Conservation (phyloP, 352 stramenopile species). For the Phytopythium boreale region DNA sequence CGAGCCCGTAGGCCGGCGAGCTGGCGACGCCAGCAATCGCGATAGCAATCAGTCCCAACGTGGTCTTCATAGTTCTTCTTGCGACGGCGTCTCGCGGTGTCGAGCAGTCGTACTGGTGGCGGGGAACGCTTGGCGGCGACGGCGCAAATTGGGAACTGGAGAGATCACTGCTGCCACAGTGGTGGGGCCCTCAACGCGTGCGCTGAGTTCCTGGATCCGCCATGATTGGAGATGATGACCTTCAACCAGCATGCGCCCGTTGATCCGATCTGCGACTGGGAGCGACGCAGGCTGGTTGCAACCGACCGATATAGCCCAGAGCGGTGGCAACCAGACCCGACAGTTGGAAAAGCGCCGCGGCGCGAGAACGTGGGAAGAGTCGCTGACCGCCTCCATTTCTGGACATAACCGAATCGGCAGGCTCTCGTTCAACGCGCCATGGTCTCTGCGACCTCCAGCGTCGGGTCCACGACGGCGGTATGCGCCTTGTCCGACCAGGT, state of each 20-base stretch:
- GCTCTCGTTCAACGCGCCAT: conserved; percentile 18
- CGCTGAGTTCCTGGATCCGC: neutral
- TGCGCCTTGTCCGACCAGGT: conserved; percentile 78
- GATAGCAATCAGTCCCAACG: neutral
- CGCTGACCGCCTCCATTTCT: conserved; percentile 3
- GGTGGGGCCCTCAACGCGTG: neutral
- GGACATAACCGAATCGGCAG: neutral
- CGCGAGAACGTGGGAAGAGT: conserved; percentile 14
- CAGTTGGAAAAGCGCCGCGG: conserved; percentile 1
- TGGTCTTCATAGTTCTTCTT: conserved; percentile 1
- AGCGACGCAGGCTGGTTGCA: neutral
- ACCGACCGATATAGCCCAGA: neutral
- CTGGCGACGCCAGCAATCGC: neutral
- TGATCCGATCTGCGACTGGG: neutral
- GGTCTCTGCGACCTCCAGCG: conserved; percentile 49
- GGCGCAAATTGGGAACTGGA: neutral
- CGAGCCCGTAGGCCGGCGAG: neutral
- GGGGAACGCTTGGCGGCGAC: neutral
- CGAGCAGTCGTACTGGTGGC: neutral
- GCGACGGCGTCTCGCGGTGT: neutral
- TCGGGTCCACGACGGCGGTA: conserved; percentile 60
- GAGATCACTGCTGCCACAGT: neutral
- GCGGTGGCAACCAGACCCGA: neutral
- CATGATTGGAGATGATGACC: neutral
- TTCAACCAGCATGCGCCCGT: neutral